Evolutionary conservation across 139 green algal genomes (phyloP).

Genomic region (Chlorella sp.): DNA sequence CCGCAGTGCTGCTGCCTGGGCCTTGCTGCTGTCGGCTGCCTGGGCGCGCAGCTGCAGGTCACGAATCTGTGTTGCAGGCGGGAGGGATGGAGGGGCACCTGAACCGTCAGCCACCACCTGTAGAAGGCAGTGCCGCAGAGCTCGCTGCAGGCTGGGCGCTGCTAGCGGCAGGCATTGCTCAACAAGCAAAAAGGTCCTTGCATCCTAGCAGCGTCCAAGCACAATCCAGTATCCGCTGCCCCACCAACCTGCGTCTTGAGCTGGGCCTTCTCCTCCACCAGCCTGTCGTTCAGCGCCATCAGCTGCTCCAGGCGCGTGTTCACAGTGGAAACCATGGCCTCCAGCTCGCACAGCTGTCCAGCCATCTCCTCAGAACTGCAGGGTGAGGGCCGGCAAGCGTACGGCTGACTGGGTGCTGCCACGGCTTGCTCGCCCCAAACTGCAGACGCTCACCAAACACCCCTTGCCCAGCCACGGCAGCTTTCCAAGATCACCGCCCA

Average conservation of each 20-base stretch:
- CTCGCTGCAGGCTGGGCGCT: too few relatives aligned
- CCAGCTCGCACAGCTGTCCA: neutral
- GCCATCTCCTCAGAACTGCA: neutral
- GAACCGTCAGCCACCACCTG: too few relatives aligned
- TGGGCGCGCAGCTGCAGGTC: neutral
- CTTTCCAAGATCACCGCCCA: neutral
- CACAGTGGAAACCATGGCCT: neutral
- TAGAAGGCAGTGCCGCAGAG: too few relatives aligned
- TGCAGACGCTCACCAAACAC: neutral
- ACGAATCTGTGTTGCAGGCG: too few relatives aligned
- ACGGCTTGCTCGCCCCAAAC: neutral
- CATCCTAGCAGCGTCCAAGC: too few relatives aligned
- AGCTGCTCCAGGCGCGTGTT: neutral
- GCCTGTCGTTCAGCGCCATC: neutral
- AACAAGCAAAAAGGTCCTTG: too few relatives aligned
- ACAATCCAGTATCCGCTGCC: too few relatives aligned
- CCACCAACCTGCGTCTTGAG: neutral
- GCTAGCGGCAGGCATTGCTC: too few relatives aligned
- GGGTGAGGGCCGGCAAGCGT: neutral
- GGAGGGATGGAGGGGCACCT: too few relatives aligned
- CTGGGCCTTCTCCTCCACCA: conserved; percentile 1
- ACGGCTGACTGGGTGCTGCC: neutral
- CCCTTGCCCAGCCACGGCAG: neutral
- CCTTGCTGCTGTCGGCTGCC: neutral
- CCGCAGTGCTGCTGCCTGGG: neutral